These are phyloP conservation scores for Suillus placidus DNA, from an alignment of 768 basidiomycete genomes.

Conservation along the genomic window DNA sequence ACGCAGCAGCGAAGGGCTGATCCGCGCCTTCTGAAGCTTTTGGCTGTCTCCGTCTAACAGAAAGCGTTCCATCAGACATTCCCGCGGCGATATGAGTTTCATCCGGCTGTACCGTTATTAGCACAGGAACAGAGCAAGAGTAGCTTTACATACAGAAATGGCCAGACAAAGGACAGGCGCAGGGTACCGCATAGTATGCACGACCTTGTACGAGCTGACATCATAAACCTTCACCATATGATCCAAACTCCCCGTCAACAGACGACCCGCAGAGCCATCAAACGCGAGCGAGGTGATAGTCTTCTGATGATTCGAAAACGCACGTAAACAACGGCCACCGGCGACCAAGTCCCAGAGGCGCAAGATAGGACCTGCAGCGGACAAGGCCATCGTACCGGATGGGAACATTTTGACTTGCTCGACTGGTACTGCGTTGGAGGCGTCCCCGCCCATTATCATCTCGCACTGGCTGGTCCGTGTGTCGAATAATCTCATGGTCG, in stretches of 20 bases:
- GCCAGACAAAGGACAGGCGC: slow-evolving; percentile 89
- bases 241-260: slow-evolving; percentile 90
- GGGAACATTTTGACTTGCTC: slow-evolving; percentile 95
- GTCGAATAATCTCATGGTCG: slow-evolving; percentile 87
- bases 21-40: slow-evolving; percentile 63
- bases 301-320: slow-evolving; percentile 97
- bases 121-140: slow-evolving; percentile 7
- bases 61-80: slow-evolving; percentile 98
- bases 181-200: slow-evolving; percentile 98
- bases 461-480: slow-evolving; percentile 81
- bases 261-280: slow-evolving; percentile 70
- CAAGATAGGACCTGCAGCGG: slow-evolving; percentile 89
- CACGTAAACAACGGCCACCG: slow-evolving; percentile 85
- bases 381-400: slow-evolving; percentile 81
- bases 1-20: slow-evolving; percentile 37
- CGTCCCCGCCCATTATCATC: slow-evolving; percentile 68
- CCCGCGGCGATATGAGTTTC: slow-evolving; percentile 96
- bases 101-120: slow-evolving; percentile 66
- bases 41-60: slow-evolving; percentile 85
- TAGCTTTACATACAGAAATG: slow-evolving; percentile 70
- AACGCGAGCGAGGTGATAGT: slow-evolving; percentile 90
- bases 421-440: slow-evolving; percentile 55
- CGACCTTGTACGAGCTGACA: slow-evolving; percentile 88
- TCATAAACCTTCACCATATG: slow-evolving; percentile 99
- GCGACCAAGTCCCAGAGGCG: slow-evolving; percentile 95